phyloP scores from a whole-genome alignment of 371 early-diverging fungal species.

The Syncephalastrum sp. region DNA sequence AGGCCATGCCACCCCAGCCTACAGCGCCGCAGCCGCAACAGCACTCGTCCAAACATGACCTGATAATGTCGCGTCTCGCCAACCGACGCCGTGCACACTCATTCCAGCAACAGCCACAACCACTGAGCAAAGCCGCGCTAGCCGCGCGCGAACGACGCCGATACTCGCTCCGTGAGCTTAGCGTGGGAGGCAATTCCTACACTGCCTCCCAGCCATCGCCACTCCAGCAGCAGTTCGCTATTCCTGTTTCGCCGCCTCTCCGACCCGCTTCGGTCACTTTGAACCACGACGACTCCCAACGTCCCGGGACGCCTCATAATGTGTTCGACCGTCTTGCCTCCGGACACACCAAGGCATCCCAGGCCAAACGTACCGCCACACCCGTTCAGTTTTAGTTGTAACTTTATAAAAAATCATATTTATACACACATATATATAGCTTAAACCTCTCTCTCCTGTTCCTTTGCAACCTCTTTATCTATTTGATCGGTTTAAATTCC shows the following conservation, averaged over 20 bases:
- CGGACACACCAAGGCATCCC: conserved; percentile 44
- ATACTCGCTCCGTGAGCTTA: conserved; percentile 21
- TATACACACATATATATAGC: no score
- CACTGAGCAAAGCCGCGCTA: conserved; percentile 1
- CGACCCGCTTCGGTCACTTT: neutral
- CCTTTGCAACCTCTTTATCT: no score
- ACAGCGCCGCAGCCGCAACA: conserved; percentile 10
- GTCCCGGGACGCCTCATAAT: conserved; percentile 15
- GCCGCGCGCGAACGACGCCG: conserved; percentile 15
- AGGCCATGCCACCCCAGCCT: neutral
- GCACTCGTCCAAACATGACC: neutral
- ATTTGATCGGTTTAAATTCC: no score
- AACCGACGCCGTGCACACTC: conserved; percentile 42
- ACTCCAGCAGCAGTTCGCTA: conserved; percentile 20
- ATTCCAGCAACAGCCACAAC: conserved; percentile 30
- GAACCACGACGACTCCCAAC: neutral
- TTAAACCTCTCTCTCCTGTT: no score
- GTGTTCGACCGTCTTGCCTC: conserved; percentile 44
- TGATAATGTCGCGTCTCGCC: conserved; percentile 4
- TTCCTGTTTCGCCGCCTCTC: conserved; percentile 5
- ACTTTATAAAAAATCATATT: no score
- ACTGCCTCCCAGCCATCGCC: conserved; percentile 22
- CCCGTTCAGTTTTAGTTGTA: conserved; percentile 10
- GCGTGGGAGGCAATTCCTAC: conserved; percentile 8
- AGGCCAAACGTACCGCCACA: conserved; percentile 33